Conservation (phyloP, 768 basidiomycete species). For the Calocybe gangraenosa region DNA sequence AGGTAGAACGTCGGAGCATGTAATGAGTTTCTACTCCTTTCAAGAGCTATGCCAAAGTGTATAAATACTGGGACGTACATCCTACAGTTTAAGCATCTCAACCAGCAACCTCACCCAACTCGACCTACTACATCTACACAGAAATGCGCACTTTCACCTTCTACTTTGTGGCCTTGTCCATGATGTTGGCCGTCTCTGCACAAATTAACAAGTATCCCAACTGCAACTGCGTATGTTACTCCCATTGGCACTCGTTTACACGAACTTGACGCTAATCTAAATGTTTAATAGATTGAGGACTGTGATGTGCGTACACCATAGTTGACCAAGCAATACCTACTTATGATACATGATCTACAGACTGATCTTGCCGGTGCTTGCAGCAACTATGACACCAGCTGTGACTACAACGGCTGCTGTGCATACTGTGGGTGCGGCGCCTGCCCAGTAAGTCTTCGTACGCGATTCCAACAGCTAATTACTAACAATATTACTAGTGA, state of each 20-base stretch:
- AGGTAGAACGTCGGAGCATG: too few species aligned
- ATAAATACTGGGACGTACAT: neutral
- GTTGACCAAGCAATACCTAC: neutral
- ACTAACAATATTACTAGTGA: neutral
- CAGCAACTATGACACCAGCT: slow-evolving; percentile 3
- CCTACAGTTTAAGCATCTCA: neutral
- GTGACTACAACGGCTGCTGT: slow-evolving; percentile 6
- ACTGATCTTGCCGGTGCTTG: slow-evolving; percentile 4
- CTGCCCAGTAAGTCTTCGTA: slow-evolving; percentile 2
- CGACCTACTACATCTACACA: neutral
- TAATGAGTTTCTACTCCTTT: too few species aligned
- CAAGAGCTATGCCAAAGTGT: neutral
- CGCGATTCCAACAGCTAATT: neutral
- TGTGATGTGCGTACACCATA: neutral
- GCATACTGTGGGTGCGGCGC: slow-evolving; percentile 6
- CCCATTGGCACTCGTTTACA: neutral
- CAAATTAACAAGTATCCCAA: neutral
- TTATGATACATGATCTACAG: neutral
- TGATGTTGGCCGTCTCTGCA: neutral
- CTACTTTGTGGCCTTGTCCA: neutral
- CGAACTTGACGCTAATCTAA: neutral
- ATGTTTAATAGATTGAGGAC: neutral
- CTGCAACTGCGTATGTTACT: neutral
- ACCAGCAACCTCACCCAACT: neutral
- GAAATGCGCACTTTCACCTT: slow-evolving; percentile 2